Evolutionary conservation across 2,329 filamentous ascomycete species (phyloP), one percentile per base, ranked within the genome.

Genomic region (Volutella citrinella): DNA sequence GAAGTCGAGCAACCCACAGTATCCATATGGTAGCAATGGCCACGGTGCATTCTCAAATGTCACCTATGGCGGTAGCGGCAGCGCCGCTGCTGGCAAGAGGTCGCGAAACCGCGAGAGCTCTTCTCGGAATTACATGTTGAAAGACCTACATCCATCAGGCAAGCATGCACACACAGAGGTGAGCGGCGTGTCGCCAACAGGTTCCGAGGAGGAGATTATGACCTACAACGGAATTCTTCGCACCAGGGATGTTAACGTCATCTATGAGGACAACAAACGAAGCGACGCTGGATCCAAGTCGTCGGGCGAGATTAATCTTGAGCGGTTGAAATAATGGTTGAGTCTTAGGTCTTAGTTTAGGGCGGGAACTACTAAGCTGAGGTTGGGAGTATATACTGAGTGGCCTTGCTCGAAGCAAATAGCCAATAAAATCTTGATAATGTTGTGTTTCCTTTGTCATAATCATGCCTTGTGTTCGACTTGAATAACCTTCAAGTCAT

Each of bases 141-240:
- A 48, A 14, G 46, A 42, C n/a, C 30, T 51, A 1, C 36, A 48
- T 2, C 36, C 23, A 7, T 32, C 40, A 11, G 37, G 43, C 21
- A 36, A 44, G 6, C 38, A 49, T 21, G 15, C 31, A 29, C 57
- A 51, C 30, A 58, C 61, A n/a, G 61, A 62, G 25, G 56, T 63
- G 12, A 49, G 59, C 19, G 53, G 57, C n/a, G 49, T 40, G 6
- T 57, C 59, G 8, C 59, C 60, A 1, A 57, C 43, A 7, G 54
- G 53, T 5, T 60, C 54, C 6, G 60, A 66, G 30, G 63, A 66
- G 32, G 61, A 64, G 36, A 65, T 65, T 10, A 63, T 65, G 57
- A 60, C 59, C 3, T 59, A 61, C 21, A 62, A 64, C 27, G 62
- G 63, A 10, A 65, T 66, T 18, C 47, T 66, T 35, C 50, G 59